Conservation (phyloP, 441 rosid genomes). For the Raphanus hybrid region DNA sequence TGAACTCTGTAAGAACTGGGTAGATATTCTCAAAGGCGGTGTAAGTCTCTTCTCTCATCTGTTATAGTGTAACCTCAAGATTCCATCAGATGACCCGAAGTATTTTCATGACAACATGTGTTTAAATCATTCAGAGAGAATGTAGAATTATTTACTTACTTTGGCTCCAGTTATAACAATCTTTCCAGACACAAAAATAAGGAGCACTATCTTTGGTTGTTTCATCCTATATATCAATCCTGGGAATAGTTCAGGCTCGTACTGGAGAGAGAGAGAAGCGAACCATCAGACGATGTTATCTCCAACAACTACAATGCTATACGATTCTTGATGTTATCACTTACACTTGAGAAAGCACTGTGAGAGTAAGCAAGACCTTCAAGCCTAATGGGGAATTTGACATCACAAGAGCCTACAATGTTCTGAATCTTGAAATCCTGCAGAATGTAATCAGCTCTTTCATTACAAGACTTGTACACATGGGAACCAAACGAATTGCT, state of each 20-base stretch:
- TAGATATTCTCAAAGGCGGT: conserved; percentile 41
- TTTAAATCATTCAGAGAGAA: not conserved
- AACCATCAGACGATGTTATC: not conserved
- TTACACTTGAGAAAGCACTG: conserved; percentile 44
- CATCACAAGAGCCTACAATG: conserved; percentile 40
- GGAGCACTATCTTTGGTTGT: conserved; percentile 41
- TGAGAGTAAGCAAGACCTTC: conserved; percentile 44
- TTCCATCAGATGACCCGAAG: conserved; percentile 24
- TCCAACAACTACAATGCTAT: conserved; percentile 15
- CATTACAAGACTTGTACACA: not conserved
- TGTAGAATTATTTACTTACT: conserved; percentile 16
- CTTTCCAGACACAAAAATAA: conserved; percentile 41
- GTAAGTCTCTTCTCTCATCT: conserved; percentile 43
- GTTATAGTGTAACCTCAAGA: conserved; percentile 9
- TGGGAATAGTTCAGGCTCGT: conserved; percentile 42
- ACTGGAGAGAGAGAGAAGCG: conserved; percentile 31
- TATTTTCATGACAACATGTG: not conserved
- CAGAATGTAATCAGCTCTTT: not conserved
- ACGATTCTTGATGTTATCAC: conserved; percentile 26
- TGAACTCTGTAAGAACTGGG: conserved; percentile 41
- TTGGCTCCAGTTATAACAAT: conserved; percentile 45
- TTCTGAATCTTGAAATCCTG: conserved; percentile 45
- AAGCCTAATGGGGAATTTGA: conserved; percentile 41
- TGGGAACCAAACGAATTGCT: not conserved
- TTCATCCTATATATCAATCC: conserved; percentile 43